Evolutionary conservation across 2,329 filamentous ascomycete species (phyloP).

Genomic region (Alternaria viburni): DNA sequence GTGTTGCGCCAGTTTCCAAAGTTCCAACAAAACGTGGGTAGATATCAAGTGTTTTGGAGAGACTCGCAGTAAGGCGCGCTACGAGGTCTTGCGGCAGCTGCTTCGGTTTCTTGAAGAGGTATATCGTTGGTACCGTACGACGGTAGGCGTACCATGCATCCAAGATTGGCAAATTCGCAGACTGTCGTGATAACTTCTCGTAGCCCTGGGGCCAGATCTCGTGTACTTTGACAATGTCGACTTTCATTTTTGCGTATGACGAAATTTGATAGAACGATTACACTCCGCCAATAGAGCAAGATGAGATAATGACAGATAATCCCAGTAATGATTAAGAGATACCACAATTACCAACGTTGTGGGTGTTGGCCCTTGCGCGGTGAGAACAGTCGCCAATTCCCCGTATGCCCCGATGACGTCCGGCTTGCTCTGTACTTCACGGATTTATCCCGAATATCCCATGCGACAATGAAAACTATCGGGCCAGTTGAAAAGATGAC

Average conservation of each 20-base stretch:
- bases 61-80: neutral
- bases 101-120: neutral
- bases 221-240: neutral
- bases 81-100: neutral
- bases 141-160: neutral
- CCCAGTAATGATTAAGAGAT: neutral
- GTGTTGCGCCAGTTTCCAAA: neutral
- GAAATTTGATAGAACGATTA: neutral
- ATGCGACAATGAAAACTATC: neutral
- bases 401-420: neutral
- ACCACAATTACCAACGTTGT: neutral
- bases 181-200: neutral
- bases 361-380: neutral
- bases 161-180: neutral
- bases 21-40: neutral
- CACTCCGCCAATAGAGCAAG: neutral
- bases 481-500: neutral
- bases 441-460: neutral
- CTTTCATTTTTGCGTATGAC: neutral
- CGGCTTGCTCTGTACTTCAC: neutral
- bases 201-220: neutral
- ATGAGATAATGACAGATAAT: too few relatives aligned
- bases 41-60: neutral
- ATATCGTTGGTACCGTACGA: neutral
- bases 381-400: neutral